These are phyloP conservation scores for Penicillium pancosmium DNA, from an alignment of 495 filamentous ascomycete genomes.

Conservation along the genomic window DNA sequence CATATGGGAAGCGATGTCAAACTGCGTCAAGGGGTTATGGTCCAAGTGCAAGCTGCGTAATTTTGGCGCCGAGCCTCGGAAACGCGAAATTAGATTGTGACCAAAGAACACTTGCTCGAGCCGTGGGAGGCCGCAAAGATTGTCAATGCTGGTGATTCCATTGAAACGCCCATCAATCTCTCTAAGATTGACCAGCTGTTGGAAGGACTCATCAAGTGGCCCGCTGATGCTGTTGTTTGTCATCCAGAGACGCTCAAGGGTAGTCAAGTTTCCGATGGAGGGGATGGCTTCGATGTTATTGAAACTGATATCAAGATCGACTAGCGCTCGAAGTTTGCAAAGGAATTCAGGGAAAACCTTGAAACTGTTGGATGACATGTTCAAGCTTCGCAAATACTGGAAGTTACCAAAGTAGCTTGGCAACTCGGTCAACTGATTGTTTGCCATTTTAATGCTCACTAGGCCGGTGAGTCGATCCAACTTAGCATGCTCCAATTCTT, in stretches of 20 bases:
- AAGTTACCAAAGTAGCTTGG: slow-evolving; percentile 82
- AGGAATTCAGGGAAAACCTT: slow-evolving; percentile 82
- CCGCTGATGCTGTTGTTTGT: slow-evolving; percentile 90
- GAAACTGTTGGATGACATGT: slow-evolving; percentile 90
- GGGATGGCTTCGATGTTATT: slow-evolving; percentile 81
- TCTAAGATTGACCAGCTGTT: slow-evolving; percentile 71
- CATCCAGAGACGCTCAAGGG: slow-evolving; percentile 86
- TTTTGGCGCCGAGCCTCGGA: slow-evolving; percentile 81
- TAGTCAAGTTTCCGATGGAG: slow-evolving; percentile 73
- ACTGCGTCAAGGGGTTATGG: slow-evolving; percentile 90
- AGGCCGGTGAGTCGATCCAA: slow-evolving; percentile 72
- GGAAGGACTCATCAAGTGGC: slow-evolving; percentile 69
- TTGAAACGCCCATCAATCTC: slow-evolving; percentile 97
- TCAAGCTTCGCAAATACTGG: slow-evolving; percentile 74
- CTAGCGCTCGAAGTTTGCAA: slow-evolving; percentile 76
- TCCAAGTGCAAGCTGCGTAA: slow-evolving; percentile 84
- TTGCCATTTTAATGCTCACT: slow-evolving; percentile 87
- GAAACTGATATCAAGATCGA: slow-evolving; percentile 97
- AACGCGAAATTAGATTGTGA: slow-evolving; percentile 88
- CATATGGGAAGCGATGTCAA: slow-evolving; percentile 75
- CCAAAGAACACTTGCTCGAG: slow-evolving; percentile 85
- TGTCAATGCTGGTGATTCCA: slow-evolving; percentile 79
- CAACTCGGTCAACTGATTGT: slow-evolving; percentile 79
- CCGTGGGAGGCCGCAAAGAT: slow-evolving; percentile 77
- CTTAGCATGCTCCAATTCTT: slow-evolving; percentile 81